Evolutionary conservation across 2,329 filamentous ascomycete genomes (phyloP).

Genomic region (Fusarium stilboides): DNA sequence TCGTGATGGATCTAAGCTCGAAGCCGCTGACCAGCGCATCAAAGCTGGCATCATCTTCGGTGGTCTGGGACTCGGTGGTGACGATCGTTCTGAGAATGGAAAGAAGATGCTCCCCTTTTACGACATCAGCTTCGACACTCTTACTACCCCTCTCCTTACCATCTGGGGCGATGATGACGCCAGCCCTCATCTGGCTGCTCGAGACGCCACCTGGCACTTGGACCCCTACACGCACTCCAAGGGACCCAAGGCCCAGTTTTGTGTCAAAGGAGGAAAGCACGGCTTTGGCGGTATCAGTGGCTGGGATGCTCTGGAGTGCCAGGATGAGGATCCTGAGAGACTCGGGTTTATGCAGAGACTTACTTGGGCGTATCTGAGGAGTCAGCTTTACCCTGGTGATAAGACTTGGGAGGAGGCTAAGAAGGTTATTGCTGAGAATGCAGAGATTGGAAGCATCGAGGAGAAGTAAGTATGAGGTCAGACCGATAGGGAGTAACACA

Average conservation of each 20-base stretch:
- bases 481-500: too few relatives aligned
- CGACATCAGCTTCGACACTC: constrained; percentile 38
- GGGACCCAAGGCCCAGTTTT: constrained; percentile 39
- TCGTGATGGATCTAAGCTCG: constrained; percentile 29
- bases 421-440: constrained; percentile 28
- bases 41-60: constrained; percentile 49
- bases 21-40: constrained; percentile 40
- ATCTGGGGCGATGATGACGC: constrained; percentile 48
- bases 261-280: constrained; percentile 45
- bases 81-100: constrained; percentile 30
- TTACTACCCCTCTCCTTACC: constrained; percentile 41
- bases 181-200: constrained; percentile 38
- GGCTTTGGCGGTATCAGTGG: constrained; percentile 48
- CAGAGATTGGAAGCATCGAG: constrained; percentile 41
- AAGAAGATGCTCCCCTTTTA: constrained; percentile 41
- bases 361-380: constrained; percentile 47
- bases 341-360: constrained; percentile 44
- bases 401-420: constrained; percentile 40
- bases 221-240: constrained; percentile 44
- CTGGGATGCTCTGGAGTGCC: constrained; percentile 48
- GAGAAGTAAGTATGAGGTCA: constrained; percentile 15
- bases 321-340: constrained; percentile 46
- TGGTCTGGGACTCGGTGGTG: constrained; percentile 34
- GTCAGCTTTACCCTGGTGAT: constrained; percentile 40
- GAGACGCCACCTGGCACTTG: constrained; percentile 47